These are phyloP conservation scores for Rosa persica DNA, from an alignment of 306 rosid species.

Conservation along the genomic window DNA sequence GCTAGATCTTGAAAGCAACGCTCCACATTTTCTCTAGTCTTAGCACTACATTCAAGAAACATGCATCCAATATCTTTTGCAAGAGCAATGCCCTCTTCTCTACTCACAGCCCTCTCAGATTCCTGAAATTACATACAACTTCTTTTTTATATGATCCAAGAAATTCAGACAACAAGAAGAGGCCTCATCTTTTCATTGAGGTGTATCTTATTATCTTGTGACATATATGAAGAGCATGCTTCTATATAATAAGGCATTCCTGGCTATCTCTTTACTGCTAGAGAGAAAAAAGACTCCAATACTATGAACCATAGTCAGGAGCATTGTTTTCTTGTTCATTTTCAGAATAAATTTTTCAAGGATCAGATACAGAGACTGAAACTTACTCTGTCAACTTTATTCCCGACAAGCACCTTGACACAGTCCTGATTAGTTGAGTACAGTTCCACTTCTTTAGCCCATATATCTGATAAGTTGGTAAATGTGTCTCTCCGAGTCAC, in stretches of 20 bases:
- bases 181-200: background rate
- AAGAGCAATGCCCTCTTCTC: slow-evolving; percentile 85
- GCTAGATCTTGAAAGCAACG: slow-evolving; percentile 86
- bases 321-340: slow-evolving; percentile 10
- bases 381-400: slow-evolving; percentile 92
- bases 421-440: slow-evolving; percentile 80
- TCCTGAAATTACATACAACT: slow-evolving; percentile 45
- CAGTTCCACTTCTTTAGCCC: slow-evolving; percentile 95
- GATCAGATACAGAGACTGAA: slow-evolving; percentile 12
- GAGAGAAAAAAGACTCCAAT: background rate
- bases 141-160: background rate
- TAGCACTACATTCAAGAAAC: slow-evolving; percentile 95
- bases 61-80: slow-evolving; percentile 76
- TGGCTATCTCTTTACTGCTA: background rate
- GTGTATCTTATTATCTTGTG: background rate
- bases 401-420: slow-evolving; percentile 91
- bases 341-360: slow-evolving; percentile 15
- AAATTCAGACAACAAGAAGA: background rate
- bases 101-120: slow-evolving; percentile 82
- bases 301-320: background rate
- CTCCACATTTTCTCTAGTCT: slow-evolving; percentile 88
- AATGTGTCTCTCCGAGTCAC: slow-evolving; percentile 90
- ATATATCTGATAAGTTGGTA: slow-evolving; percentile 72
- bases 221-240: background rate
- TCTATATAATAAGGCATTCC: background rate